Conservation (phyloP, 192 early-diverging fungal species). For the Spinellus fusiger region DNA sequence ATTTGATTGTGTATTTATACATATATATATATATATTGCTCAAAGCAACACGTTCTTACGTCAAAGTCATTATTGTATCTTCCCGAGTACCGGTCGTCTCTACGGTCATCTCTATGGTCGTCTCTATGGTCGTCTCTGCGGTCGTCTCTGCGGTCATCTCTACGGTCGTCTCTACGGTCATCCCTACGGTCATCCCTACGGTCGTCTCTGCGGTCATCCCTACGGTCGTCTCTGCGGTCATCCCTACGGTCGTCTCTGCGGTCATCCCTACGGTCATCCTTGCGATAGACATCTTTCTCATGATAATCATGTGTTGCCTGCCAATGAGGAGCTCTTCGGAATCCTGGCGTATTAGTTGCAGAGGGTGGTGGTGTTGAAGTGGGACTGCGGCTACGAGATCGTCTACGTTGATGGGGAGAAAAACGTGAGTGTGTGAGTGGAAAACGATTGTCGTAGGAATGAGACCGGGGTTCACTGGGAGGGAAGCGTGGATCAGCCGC, state of each 20-base stretch:
- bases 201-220: slow-evolving; percentile 1
- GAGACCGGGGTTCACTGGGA: too few relatives aligned
- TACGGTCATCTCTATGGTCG: not conserved
- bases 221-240: slow-evolving; percentile 1
- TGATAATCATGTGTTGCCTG: not conserved
- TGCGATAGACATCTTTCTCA: slow-evolving; percentile 7
- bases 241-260: slow-evolving; percentile 2
- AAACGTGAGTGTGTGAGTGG: not conserved
- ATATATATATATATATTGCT: too few relatives aligned
- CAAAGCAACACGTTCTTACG: too few relatives aligned
- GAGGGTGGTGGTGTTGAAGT: too few relatives aligned
- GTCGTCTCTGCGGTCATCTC: not conserved
- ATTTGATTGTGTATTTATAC: too few relatives aligned
- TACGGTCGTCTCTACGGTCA: not conserved
- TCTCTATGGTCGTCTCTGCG: slow-evolving; percentile 4
- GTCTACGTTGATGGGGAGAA: not conserved
- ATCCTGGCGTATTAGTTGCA: not conserved
- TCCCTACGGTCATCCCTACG: slow-evolving; percentile 1
- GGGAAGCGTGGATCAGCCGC: too few relatives aligned
- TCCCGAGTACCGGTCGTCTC: not conserved
- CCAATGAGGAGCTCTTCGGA: not conserved
- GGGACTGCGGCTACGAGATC: not conserved
- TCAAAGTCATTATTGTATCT: slow-evolving; percentile 10
- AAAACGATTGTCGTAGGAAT: too few relatives aligned
- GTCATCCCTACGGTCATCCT: slow-evolving; percentile 4